These are phyloP conservation scores for Aaosphaeria arxii DNA, from an alignment of 2,329 filamentous ascomycete genomes.

Conservation along the genomic window DNA sequence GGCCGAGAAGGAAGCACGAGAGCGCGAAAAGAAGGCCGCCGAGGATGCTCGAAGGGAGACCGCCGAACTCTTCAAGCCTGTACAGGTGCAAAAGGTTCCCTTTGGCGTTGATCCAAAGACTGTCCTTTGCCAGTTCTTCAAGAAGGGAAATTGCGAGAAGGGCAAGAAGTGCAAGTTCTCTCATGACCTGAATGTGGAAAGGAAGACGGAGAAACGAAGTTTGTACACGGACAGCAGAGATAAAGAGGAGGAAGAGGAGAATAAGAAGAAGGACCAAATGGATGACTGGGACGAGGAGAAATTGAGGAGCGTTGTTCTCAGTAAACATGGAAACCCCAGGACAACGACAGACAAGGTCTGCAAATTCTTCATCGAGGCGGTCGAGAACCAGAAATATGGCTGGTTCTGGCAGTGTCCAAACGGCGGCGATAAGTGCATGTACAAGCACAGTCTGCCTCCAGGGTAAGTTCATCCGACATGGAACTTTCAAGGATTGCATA, in stretches of 20 bases:
- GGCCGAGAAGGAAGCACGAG: conserved; percentile 62
- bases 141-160: conserved; percentile 97
- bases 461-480: conserved; percentile 62
- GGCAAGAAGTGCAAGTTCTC: conserved; percentile 93
- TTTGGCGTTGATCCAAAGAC: conserved; percentile 99
- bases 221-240: conserved; percentile 82
- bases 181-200: conserved; percentile 83
- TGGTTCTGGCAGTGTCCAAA: conserved; percentile 99
- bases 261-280: conserved; percentile 86
- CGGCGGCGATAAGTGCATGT: conserved; percentile 96
- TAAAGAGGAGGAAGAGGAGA: conserved; percentile 64
- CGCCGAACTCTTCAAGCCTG: conserved; percentile 81
- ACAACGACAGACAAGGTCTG: conserved; percentile 98
- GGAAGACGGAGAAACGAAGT: conserved; percentile 89
- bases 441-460: conserved; percentile 90
- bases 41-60: conserved; percentile 80
- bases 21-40: conserved; percentile 87
- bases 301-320: conserved; percentile 81
- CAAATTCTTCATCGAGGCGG: conserved; percentile 96
- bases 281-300: conserved; percentile 98
- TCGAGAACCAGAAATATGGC: conserved; percentile 97
- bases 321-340: conserved; percentile 95
- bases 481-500: background rate
- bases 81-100: conserved; percentile 95
- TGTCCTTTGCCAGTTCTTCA: conserved; percentile 92